Conservation (phyloP, 2,329 filamentous ascomycete species). For the Talaromyces sp. region DNA sequence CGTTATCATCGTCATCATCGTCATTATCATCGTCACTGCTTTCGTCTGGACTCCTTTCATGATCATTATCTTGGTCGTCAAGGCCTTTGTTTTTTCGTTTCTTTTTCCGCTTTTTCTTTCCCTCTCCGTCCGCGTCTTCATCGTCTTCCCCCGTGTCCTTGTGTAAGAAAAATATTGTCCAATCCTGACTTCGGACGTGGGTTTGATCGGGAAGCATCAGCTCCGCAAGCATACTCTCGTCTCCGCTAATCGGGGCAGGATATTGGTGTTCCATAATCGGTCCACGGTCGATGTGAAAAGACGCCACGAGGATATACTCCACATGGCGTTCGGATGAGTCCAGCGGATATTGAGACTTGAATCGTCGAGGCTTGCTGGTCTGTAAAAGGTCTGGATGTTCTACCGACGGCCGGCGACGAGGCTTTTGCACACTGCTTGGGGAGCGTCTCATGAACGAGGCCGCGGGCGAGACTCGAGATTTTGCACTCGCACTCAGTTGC, state of each 20-base stretch:
- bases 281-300: conserved; percentile 93
- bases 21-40: conserved; percentile 22
- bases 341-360: conserved; percentile 72
- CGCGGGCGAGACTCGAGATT: conserved; percentile 56
- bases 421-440: conserved; percentile 42
- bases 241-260: conserved; percentile 87
- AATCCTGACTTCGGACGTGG: conserved; percentile 90
- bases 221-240: conserved; percentile 97
- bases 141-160: conserved; percentile 78
- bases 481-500: conserved; percentile 43
- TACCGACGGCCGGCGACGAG: conserved; percentile 32
- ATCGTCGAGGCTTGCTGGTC: conserved; percentile 43
- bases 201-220: conserved; percentile 97
- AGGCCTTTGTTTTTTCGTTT: conserved; percentile 16
- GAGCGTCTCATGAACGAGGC: conserved; percentile 50
- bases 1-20: conserved; percentile 56
- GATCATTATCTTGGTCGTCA: conserved; percentile 47
- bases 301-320: conserved; percentile 95
- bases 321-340: conserved; percentile 82
- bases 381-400: conserved; percentile 39
- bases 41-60: conserved; percentile 24
- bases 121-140: conserved; percentile 41
- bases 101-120: conserved; percentile 37
- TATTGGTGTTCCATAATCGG: conserved; percentile 99
- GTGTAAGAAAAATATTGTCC: conserved; percentile 98